Evolutionary conservation across 2,329 filamentous ascomycete genomes (phyloP), one percentile per base, ranked within the genome.

Genomic region (Zasmidium citrigriseum): DNA sequence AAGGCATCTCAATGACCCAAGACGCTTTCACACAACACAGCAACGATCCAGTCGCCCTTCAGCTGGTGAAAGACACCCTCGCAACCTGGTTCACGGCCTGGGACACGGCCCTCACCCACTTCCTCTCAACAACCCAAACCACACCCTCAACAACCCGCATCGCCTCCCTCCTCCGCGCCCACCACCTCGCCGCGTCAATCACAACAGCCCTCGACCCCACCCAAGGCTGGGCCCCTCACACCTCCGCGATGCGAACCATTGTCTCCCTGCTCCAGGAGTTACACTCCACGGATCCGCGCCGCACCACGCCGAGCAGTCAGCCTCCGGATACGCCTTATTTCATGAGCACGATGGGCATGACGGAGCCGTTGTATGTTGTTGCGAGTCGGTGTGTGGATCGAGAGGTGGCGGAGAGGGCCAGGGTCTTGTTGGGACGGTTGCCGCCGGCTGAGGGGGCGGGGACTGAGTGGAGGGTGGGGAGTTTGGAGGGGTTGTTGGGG

Each of bases 261-360:
- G 14, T 41, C 16, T 4, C 7, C 14, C 14, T 41, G 7, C 14
- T 41, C 16, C 18, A 11, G 5, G 34, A 41, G 12, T n/a, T 41
- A n/a, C 34, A 41, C 34, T 9, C 34, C 7, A 41, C 5, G 7
- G 12, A 52, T 56, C 22, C 34, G 48, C 16, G 38, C 14, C 7
- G 34, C 12, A 41, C 34, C 4, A n/a, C 18, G 4, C 14, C 14
- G 7, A 16, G 12, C 12, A 16, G 12, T 14, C 53, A 56, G 23
- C 47, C 53, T 7, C 57, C 57, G 16, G 46, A 56, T 25, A 55
- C 18, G 25, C 45, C 57, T 20, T 59, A 56, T 38, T 49, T 59
- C 25, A 52, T 25, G 23, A 24, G 53, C 9, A 47, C 45, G 2
- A 59, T 59, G 57, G 57, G 57, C 18, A 24, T 59, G 38, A 56